Evolutionary conservation across 495 filamentous ascomycete genomes (phyloP).

Genomic region (Aspergillus bertholletiae): DNA sequence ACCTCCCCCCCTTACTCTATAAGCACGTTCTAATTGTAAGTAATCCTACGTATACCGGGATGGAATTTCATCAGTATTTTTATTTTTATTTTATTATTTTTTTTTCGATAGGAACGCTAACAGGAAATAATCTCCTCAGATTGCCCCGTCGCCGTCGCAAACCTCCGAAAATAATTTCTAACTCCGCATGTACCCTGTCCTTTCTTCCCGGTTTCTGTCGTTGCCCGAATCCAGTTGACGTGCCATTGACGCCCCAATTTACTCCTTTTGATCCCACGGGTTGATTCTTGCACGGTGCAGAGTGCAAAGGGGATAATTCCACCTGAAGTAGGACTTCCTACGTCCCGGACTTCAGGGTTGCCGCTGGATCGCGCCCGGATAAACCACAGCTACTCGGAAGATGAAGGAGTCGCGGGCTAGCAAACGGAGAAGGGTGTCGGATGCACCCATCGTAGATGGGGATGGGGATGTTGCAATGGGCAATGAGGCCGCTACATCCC

Average conservation of each 20-base stretch:
- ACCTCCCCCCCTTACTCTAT: no score
- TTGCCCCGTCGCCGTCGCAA: background rate
- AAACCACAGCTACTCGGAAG: background rate
- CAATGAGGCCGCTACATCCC: constrained; percentile 10
- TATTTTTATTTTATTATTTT: background rate
- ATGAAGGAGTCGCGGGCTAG: constrained; percentile 41
- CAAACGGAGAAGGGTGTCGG: constrained; percentile 41
- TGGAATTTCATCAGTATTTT: background rate
- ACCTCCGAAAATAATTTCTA: constrained; percentile 1
- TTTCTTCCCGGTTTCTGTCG: constrained; percentile 1
- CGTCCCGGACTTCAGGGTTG: background rate
- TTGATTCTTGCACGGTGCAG: background rate
- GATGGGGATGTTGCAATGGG: constrained; percentile 37
- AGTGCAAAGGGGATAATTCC: background rate
- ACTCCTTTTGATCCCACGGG: background rate
- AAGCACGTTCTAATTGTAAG: background rate
- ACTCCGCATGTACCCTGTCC: constrained; percentile 3
- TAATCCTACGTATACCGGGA: background rate
- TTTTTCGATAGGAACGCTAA: background rate
- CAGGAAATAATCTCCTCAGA: background rate
- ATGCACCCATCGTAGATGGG: constrained; percentile 20
- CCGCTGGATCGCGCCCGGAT: background rate
- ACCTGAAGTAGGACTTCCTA: background rate
- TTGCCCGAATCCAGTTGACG: background rate
- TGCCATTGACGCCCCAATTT: background rate